These are phyloP conservation scores for Salvia sclarea DNA, from an alignment of 305 asterid genomes.

Conservation along the genomic window DNA sequence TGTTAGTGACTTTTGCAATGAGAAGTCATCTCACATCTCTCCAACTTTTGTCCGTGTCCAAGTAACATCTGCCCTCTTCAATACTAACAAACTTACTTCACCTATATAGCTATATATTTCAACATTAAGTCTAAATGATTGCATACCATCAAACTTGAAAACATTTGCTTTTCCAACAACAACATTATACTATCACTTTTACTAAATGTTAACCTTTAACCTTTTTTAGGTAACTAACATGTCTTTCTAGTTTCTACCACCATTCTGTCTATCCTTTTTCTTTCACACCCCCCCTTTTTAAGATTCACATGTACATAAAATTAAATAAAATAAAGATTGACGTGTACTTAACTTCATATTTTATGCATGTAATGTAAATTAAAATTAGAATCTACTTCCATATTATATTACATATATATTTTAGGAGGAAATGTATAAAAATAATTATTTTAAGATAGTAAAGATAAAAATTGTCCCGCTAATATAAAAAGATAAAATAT, in stretches of 20 bases:
- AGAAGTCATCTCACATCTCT: constrained; percentile 40
- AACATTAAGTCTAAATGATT: constrained; percentile 36
- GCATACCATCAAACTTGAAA: constrained; percentile 7
- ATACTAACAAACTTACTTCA: background rate
- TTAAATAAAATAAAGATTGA: no score
- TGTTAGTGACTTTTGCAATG: constrained; percentile 28
- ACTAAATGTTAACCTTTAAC: background rate
- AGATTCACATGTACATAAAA: background rate
- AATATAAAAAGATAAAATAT: no score
- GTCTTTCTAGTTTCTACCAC: background rate
- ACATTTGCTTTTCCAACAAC: constrained; percentile 19
- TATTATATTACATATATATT: no score
- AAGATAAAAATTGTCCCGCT: no score
- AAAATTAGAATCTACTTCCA: no score
- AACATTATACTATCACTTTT: background rate
- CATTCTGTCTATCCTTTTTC: background rate
- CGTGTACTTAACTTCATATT: background rate
- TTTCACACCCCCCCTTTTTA: background rate
- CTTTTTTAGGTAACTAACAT: background rate
- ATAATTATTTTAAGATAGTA: no score
- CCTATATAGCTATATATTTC: constrained; percentile 18
- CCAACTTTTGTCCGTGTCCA: constrained; percentile 20
- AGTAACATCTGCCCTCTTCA: background rate
- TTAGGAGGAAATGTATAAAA: no score
- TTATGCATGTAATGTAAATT: no score